phyloP scores from a whole-genome alignment of 2,329 filamentous ascomycete genomes.

The Tothia fuscella region DNA sequence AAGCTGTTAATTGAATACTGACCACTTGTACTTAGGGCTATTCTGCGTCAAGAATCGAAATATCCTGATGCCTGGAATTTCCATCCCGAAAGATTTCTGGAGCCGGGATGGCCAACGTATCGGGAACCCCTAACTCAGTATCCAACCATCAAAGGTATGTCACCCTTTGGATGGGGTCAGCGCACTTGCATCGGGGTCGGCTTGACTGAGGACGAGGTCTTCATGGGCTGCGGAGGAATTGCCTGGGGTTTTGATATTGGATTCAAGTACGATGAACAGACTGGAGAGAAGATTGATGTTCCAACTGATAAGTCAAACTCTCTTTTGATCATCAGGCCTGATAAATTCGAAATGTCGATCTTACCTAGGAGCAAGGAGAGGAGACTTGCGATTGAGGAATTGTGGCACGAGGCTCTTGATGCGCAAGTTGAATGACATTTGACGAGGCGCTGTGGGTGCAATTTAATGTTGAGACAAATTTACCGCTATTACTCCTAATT shows the following conservation, averaged over 20 bases:
- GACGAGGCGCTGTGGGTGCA: too few relatives aligned
- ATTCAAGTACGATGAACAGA: constrained; percentile 33
- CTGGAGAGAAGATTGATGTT: constrained; percentile 30
- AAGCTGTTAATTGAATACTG: background rate
- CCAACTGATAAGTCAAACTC: constrained; percentile 39
- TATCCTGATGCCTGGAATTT: constrained; percentile 53
- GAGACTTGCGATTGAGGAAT: constrained; percentile 14
- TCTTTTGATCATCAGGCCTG: constrained; percentile 44
- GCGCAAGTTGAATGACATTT: too few relatives aligned
- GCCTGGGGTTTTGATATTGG: constrained; percentile 36
- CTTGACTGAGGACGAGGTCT: constrained; percentile 44
- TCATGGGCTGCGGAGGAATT: constrained; percentile 41
- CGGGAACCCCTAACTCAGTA: constrained; percentile 51
- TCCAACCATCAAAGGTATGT: constrained; percentile 52
- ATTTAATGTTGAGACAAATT: too few relatives aligned
- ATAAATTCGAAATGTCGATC: constrained; percentile 43
- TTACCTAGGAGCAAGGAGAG: constrained; percentile 35
- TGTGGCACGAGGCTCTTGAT: background rate
- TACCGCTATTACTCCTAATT: too few relatives aligned
- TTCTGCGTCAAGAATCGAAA: constrained; percentile 45
- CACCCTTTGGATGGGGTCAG: constrained; percentile 53
- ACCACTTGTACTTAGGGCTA: constrained; percentile 28
- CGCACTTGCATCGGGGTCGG: constrained; percentile 51
- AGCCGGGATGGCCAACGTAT: constrained; percentile 51
- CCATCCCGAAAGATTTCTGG: constrained; percentile 51